phyloP scores from a whole-genome alignment of 768 basidiomycete species.

The Chalciporus sphaerocephalus region DNA sequence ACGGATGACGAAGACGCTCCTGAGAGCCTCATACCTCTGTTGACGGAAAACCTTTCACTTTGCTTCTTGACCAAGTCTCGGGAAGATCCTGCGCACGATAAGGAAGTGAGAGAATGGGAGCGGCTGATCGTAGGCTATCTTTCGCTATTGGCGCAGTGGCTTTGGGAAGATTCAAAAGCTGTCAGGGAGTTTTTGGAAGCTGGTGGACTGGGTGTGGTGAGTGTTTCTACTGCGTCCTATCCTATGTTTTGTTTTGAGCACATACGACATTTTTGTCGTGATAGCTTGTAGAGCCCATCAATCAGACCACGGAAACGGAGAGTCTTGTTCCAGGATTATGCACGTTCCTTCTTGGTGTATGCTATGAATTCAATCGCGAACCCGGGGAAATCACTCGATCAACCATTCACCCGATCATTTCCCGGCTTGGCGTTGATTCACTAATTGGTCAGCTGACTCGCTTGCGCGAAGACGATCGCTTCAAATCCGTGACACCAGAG shows the following conservation, averaged over 20 bases:
- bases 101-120: slow-evolving; percentile 86
- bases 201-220: slow-evolving; percentile 84
- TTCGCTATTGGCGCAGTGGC: slow-evolving; percentile 81
- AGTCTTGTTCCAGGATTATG: slow-evolving; percentile 85
- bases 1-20: slow-evolving; percentile 58
- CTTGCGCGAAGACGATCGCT: slow-evolving; percentile 87
- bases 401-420: slow-evolving; percentile 86
- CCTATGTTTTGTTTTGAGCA: neutral
- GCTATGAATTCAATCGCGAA: slow-evolving; percentile 95
- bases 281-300: slow-evolving; percentile 92
- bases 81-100: slow-evolving; percentile 43
- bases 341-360: slow-evolving; percentile 85
- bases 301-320: slow-evolving; percentile 83
- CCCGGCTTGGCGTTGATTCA: slow-evolving; percentile 84
- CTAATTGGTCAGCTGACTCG: slow-evolving; percentile 83
- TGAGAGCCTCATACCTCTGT: slow-evolving; percentile 74
- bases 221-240: slow-evolving; percentile 36
- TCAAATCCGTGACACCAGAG: slow-evolving; percentile 87
- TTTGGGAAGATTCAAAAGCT: slow-evolving; percentile 91
- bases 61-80: slow-evolving; percentile 75
- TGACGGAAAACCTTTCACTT: slow-evolving; percentile 87
- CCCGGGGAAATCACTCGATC: slow-evolving; percentile 94
- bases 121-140: slow-evolving; percentile 84
- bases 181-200: slow-evolving; percentile 88
- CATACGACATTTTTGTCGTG: neutral